Evolutionary conservation across 1,139 yeast genomes (phyloP).

Genomic region (Candida dubliniensis): DNA sequence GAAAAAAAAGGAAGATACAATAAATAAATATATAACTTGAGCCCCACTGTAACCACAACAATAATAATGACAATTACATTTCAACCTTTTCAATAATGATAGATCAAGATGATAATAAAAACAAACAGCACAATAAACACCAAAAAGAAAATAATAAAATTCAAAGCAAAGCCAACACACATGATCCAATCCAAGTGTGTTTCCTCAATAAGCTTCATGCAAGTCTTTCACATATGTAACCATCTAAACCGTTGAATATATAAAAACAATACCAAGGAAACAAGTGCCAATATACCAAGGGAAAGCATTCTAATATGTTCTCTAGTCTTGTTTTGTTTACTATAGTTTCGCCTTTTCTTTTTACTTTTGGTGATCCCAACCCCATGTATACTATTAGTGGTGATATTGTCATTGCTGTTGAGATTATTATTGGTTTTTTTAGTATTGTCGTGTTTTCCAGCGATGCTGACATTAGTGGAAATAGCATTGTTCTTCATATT

Average conservation of each 20-base stretch:
- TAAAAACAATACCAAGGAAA: conserved; percentile 27
- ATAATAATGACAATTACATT: no score
- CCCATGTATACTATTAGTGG: conserved; percentile 4
- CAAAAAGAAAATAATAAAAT: not conserved
- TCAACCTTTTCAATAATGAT: no score
- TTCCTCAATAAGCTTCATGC: conserved; percentile 7
- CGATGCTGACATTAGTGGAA: no score
- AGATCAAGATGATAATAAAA: no score
- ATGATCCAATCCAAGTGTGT: conserved; percentile 1
- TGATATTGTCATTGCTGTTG: conserved; percentile 2
- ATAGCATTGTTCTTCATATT: no score
- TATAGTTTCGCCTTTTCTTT: conserved; percentile 9
- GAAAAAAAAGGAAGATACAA: no score
- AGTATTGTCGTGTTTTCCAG: no score
- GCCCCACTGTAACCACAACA: no score
- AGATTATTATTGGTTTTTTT: no score
- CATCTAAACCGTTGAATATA: conserved; percentile 33
- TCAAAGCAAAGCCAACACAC: not conserved
- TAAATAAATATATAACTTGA: no score
- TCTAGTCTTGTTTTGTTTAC: conserved; percentile 14
- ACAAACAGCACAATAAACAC: no score
- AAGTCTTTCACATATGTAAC: conserved; percentile 11
- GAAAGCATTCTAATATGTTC: conserved; percentile 20
- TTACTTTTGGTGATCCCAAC: not conserved
- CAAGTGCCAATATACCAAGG: conserved; percentile 24